Percentiles rank a stretch among this genome's conserved stretches.
Evolutionary conservation across 805 yeast species (phyloP).

Genomic region (Zygoascus bituminiphila): DNA sequence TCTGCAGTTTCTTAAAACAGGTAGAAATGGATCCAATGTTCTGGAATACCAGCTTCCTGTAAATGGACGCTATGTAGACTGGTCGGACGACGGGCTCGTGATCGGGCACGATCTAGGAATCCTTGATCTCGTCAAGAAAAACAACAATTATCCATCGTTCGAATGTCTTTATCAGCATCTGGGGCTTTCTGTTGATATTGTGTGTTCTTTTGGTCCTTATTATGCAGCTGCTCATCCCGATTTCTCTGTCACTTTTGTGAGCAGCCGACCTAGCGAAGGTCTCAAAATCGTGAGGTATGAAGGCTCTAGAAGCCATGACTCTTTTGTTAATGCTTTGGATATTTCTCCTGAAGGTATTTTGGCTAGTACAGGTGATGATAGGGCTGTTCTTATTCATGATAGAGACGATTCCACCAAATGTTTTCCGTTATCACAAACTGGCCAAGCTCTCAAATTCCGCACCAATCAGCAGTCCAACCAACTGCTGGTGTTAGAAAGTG

Average conservation of each 20-base stretch:
- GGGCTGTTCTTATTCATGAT: slow-evolving; percentile 27
- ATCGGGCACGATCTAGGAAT: slow-evolving; percentile 17
- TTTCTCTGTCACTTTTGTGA: slow-evolving; percentile 13
- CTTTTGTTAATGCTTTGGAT: slow-evolving; percentile 27
- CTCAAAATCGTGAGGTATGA: slow-evolving; percentile 1
- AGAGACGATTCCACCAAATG: slow-evolving; percentile 6
- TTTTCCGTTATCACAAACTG: slow-evolving; percentile 18
- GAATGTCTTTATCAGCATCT: slow-evolving; percentile 8
- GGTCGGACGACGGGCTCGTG: slow-evolving; percentile 15
- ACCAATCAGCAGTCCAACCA: slow-evolving; percentile 27
- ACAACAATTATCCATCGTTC: not conserved
- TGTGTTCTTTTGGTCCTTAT: slow-evolving; percentile 7
- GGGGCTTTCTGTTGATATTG: slow-evolving; percentile 13
- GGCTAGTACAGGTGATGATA: slow-evolving; percentile 29
- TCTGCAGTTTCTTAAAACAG: not conserved
- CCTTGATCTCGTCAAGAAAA: slow-evolving; percentile 5
- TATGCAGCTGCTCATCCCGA: slow-evolving; percentile 21
- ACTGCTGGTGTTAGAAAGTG: slow-evolving; percentile 30
- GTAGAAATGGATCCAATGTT: not conserved
- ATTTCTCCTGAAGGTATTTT: slow-evolving; percentile 25
- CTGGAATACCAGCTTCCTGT: slow-evolving; percentile 9
- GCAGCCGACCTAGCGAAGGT: slow-evolving; percentile 6
- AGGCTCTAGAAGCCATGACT: slow-evolving; percentile 17
- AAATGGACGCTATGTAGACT: slow-evolving; percentile 10
- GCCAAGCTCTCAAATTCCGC: slow-evolving; percentile 29